Percentiles rank a stretch among this genome's conserved stretches.
These are phyloP conservation scores for Urtica urens DNA, from an alignment of 306 rosid species.

Conservation along the genomic window DNA sequence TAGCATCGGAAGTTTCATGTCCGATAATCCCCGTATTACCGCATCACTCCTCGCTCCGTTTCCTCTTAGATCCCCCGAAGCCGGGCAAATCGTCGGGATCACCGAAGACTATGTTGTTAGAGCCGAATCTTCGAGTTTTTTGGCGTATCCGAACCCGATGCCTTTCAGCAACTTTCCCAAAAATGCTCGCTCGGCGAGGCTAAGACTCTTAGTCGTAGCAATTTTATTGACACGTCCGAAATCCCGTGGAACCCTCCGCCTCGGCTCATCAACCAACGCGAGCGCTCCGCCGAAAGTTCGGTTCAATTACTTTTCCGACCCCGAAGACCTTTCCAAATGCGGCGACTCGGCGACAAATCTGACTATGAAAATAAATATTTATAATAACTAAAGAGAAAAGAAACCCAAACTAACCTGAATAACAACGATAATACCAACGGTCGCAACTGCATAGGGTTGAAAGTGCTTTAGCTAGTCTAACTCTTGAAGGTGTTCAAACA, in stretches of 20 bases:
- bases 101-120: too few relatives aligned
- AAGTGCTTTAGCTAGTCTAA: too few relatives aligned
- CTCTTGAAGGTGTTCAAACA: too few relatives aligned
- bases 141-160: background rate
- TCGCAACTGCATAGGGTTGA: too few relatives aligned
- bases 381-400: too few relatives aligned
- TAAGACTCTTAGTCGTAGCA: background rate
- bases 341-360: background rate
- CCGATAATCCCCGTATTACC: background rate
- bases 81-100: too few relatives aligned
- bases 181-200: background rate
- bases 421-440: too few relatives aligned
- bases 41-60: background rate
- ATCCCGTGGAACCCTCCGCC: constrained; percentile 3
- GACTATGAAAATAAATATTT: background rate
- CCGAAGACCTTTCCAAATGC: background rate
- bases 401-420: too few relatives aligned
- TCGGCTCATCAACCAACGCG: background rate
- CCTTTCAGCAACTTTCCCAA: background rate
- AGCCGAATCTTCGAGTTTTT: too few relatives aligned
- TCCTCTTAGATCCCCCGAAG: too few relatives aligned
- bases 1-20: constrained; percentile 10
- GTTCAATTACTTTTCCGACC: constrained; percentile 11
- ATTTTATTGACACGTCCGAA: background rate
- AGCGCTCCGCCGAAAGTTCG: background rate